Evolutionary conservation across 2,329 filamentous ascomycete genomes (phyloP).

Genomic region (Claviceps sp.): DNA sequence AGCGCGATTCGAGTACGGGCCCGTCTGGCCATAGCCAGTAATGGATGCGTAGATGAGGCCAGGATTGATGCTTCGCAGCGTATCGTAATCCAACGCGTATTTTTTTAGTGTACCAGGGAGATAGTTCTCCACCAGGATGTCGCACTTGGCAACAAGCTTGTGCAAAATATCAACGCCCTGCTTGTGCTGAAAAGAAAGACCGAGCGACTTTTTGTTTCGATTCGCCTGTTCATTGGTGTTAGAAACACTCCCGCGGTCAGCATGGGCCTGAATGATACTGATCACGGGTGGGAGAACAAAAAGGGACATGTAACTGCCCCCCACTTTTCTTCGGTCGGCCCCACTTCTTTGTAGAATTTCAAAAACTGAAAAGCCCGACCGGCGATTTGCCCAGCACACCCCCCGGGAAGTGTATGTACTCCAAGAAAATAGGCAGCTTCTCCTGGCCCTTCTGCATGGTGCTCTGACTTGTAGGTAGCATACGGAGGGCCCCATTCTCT

Average conservation of each 20-base stretch:
- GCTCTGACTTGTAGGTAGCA: constrained; percentile 56
- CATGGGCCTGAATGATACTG: background rate
- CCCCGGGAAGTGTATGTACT: constrained; percentile 40
- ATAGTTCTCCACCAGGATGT: constrained; percentile 95
- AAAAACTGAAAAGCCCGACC: too few species aligned
- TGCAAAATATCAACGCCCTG: constrained; percentile 79
- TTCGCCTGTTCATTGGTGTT: constrained; percentile 50
- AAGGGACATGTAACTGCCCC: too few species aligned
- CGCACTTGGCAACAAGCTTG: constrained; percentile 68
- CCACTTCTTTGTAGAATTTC: too few species aligned
- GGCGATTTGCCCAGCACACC: too few species aligned
- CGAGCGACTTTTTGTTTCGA: constrained; percentile 92
- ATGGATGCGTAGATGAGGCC: constrained; percentile 87
- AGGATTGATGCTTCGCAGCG: constrained; percentile 69
- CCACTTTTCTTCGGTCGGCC: too few species aligned
- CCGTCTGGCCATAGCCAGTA: constrained; percentile 92
- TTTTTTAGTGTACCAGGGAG: constrained; percentile 80
- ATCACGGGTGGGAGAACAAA: background rate
- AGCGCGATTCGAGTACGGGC: constrained; percentile 73
- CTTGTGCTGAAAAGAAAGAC: constrained; percentile 76
- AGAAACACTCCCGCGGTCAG: background rate
- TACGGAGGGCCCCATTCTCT: constrained; percentile 94
- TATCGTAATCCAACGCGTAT: constrained; percentile 80
- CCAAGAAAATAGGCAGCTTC: constrained; percentile 92
- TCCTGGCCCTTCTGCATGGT: constrained; percentile 53